A percentile compares a stretch with the other conserved stretches of the same genome.
Conservation (phyloP, 352 stramenopile species). For the Globisporangium paddicum region DNA sequence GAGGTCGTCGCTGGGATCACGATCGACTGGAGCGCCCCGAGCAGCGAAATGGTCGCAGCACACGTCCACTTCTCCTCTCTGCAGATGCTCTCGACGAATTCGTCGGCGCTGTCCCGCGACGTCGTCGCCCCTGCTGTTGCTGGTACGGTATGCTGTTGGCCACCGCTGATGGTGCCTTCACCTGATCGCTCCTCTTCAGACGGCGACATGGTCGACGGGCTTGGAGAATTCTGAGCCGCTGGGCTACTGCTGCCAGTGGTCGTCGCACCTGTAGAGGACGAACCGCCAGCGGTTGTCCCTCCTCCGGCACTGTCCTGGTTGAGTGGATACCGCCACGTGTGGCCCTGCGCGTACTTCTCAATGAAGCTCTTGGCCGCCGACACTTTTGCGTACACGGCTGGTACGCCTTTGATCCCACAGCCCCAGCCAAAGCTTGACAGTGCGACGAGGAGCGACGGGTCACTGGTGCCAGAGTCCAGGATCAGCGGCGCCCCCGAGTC, state of each 20-base stretch:
- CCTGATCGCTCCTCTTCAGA: constrained; percentile 5
- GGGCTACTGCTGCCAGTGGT: background rate
- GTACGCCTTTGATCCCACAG: constrained; percentile 24
- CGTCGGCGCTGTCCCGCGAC: background rate
- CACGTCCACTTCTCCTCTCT: constrained; percentile 15
- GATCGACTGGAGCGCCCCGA: constrained; percentile 3
- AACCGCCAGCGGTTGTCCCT: background rate
- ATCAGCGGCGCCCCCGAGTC: constrained; percentile 36
- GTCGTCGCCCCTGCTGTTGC: background rate
- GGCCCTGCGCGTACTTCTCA: constrained; percentile 15
- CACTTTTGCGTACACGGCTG: constrained; percentile 31
- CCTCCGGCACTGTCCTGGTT: background rate
- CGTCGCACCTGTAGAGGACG: background rate
- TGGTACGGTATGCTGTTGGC: background rate
- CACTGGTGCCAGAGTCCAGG: background rate
- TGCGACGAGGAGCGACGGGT: constrained; percentile 17
- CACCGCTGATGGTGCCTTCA: background rate
- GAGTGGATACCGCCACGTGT: constrained; percentile 20
- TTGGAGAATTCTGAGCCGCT: background rate
- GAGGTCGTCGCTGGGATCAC: constrained; percentile 15
- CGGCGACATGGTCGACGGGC: background rate
- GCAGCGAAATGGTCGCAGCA: constrained; percentile 8
- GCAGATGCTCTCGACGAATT: constrained; percentile 14
- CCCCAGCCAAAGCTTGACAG: constrained; percentile 31
- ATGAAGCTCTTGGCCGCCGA: constrained; percentile 25